Evolutionary conservation across 2,329 filamentous ascomycete species (phyloP), one percentile per base, ranked within the genome.

Genomic region (Aspergillus terreus): DNA sequence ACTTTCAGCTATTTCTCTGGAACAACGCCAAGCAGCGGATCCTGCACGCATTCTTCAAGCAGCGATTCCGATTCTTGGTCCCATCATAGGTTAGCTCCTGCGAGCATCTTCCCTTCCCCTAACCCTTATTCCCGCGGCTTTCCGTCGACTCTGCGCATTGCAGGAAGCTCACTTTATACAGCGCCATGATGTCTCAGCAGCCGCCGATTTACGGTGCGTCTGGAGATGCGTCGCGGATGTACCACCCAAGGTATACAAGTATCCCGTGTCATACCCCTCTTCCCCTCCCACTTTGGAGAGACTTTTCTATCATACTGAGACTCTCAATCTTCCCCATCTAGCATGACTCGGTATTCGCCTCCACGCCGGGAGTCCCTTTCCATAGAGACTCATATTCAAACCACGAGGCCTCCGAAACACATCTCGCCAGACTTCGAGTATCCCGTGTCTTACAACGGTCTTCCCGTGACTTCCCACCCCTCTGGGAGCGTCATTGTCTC

Each of bases 211-310:
- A 69, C 46, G 60, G 58, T 44, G 52, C 58, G 47, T 58, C 67
- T 36, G 58, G 61, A 40, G 59, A 61, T 40, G 43, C 58, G 48
- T 65, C 67, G 33, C 51, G 69, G 44, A 61, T 71, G 17, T 71
- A 69, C 55, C 68, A 70, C 42, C 65, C 63, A 71, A 71, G 69
- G 69, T 71, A 70, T 47, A 52, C 49, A 46, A 49, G 45, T 44
- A 50, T 46, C 41, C 46, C 47, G 42, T 52, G 32, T 52, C 19
- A 11, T 41, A n/a, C 17, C 47, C 32, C 27, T 23, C n/a, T 42
- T 49, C 45, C 45, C 17, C 36, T 36, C 44, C 49, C 40, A 30
- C 19, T 38, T 38, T 41, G 49, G 42, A 7, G 19, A 41, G 51
- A 25, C 53, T 58, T 49, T 44, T 33, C 21, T 46, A 44, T 54